Base-by-base conservation (phyloP, 176 grass and related monocot species). In the Ensete glaucum region DNA sequence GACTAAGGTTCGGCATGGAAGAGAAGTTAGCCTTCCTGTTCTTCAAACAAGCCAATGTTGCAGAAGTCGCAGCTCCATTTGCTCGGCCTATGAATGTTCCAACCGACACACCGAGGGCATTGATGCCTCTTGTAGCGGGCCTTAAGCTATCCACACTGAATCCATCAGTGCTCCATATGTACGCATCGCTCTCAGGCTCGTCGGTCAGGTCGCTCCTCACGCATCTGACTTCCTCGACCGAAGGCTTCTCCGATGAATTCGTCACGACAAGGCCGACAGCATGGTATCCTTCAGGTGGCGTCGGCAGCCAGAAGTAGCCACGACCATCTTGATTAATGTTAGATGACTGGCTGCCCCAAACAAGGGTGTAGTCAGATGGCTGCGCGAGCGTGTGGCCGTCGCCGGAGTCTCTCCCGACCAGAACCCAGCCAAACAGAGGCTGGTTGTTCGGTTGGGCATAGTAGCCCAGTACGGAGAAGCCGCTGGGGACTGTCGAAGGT, bases 381-480 rank as follows among this genome's bases (percentile, higher is more conserved):
- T 66, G 25, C 1, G 81, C 83, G 1, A 90, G 91, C 53, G 74
- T n/a, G 0, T 25, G 26, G 0, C 57, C 57, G 17, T 62, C 13
- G 17, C 17, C 10, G 17, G 67, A 23, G 48, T 89, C 89, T 0
- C 76, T 80, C 5, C 15, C 85, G 69, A 89, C 87, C 17, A 96
- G 82, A 67, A 96, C 51, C 43, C 76, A 88, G 49, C 84, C 89
- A 17, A 67, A 92, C 55, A 92, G 80, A 2, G 73, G 78, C 3
- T 77, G 79, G 78, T 82, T 85, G 82, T 96, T 96, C 67, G 89
- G 78, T 55, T 96, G 87, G 9, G 78, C 84, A 77, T 96, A 96
- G 73, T 82, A 78, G 1, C 89, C 89, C 9, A 96, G 80, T 50
- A 88, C 22, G 76, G 22, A 83, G 76, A 92, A 89, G 9, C 87